Percentiles rank a stretch among this genome's conserved stretches.
Evolutionary conservation across 768 basidiomycete species (phyloP).

Genomic region (Tylopilus sp.): DNA sequence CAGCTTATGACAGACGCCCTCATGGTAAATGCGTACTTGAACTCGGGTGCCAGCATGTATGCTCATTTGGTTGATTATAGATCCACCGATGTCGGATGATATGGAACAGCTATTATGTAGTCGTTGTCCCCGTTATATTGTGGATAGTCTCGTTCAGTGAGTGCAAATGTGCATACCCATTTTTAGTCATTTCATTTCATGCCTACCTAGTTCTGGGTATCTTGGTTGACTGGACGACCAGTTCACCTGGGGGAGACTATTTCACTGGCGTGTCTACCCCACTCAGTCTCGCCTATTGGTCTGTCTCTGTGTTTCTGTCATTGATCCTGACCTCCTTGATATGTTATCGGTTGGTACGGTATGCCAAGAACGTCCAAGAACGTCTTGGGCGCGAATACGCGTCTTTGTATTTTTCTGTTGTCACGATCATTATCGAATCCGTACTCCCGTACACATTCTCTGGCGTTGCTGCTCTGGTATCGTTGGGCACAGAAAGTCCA

Average conservation of each 20-base stretch:
- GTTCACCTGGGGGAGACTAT: constrained; percentile 9
- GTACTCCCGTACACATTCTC: constrained; percentile 12
- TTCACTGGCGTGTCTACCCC: constrained; percentile 2
- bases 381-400: constrained; percentile 4
- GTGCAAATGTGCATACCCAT: background rate
- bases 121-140: background rate
- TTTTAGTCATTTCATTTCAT: background rate
- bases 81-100: constrained; percentile 13
- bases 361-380: constrained; percentile 2
- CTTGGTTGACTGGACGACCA: constrained; percentile 7
- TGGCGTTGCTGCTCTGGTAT: constrained; percentile 2
- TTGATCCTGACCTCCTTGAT: constrained; percentile 8
- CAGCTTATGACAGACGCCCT: constrained; percentile 15
- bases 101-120: background rate
- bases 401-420: constrained; percentile 12
- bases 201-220: constrained; percentile 12
- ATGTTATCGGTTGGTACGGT: constrained; percentile 13
- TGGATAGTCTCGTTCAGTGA: background rate
- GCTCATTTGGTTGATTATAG: constrained; percentile 22
- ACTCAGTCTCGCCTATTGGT: constrained; percentile 15
- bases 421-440: constrained; percentile 10
- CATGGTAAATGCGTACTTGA: constrained; percentile 4
- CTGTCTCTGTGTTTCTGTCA: background rate
- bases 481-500: constrained; percentile 11
- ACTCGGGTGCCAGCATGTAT: background rate